Evolutionary conservation across 257 asterid genomes (phyloP).

Genomic region (Paulownia fortunei): DNA sequence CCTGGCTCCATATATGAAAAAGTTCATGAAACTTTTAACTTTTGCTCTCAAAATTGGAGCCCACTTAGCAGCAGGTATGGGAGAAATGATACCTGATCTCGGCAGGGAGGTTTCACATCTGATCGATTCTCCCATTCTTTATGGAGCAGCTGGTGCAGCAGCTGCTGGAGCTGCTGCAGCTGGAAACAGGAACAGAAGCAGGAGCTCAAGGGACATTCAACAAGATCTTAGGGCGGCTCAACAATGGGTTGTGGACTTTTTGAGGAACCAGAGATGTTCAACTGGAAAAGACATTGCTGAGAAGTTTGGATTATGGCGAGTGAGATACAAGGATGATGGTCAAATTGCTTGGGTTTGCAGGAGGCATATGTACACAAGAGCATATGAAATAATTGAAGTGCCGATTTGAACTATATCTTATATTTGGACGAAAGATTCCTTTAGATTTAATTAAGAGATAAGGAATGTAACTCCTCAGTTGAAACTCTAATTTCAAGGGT

Average conservation of each 20-base stretch:
- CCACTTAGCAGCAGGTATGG: slow-evolving; percentile 92
- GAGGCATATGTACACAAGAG: slow-evolving; percentile 76
- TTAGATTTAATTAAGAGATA: not conserved
- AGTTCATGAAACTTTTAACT: slow-evolving; percentile 77
- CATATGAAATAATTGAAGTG: slow-evolving; percentile 65
- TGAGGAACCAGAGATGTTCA: slow-evolving; percentile 69
- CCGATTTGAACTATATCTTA: slow-evolving; percentile 50
- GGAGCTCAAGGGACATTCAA: slow-evolving; percentile 52
- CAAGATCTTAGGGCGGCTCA: slow-evolving; percentile 77
- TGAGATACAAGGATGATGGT: slow-evolving; percentile 77
- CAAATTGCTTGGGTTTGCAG: slow-evolving; percentile 87
- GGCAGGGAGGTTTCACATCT: slow-evolving; percentile 80
- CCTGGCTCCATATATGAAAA: slow-evolving; percentile 74
- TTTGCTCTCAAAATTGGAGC: slow-evolving; percentile 94
- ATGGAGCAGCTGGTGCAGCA: slow-evolving; percentile 74
- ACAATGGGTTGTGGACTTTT: slow-evolving; percentile 77
- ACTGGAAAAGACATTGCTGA: slow-evolving; percentile 81
- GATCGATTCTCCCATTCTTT: slow-evolving; percentile 59
- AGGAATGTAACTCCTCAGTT: not conserved
- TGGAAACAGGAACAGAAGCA: slow-evolving; percentile 50
- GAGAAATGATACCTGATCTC: slow-evolving; percentile 88
- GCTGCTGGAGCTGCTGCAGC: slow-evolving; percentile 72
- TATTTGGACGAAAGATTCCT: not conserved
- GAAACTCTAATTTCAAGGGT: not conserved
- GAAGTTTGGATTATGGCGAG: slow-evolving; percentile 78